Evolutionary conservation across 148 eudicot genomes (phyloP), one percentile per base, ranked within the genome.

Genomic region (Amaranthus hypochondriacus): DNA sequence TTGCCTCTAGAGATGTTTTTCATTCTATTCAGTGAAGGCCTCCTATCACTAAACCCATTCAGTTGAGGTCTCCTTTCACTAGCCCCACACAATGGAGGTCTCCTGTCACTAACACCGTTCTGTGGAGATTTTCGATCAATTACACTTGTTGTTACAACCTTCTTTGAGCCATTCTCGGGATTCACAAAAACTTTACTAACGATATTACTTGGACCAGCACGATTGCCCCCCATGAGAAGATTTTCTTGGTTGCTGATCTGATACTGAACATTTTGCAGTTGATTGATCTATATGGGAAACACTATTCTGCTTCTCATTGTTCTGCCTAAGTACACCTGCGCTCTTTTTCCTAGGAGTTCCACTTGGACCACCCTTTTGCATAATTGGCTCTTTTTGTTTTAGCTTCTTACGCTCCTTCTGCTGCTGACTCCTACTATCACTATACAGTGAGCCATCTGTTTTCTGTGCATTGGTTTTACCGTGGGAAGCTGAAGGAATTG

Each of bases 231-330:
- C 71, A 1, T 81, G 56, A 62, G 57, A 0, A 48, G 69, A 68
- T 82, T 84, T 90, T 74, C 86, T 88, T 44, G 77, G 83, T 67
- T 79, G 84, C 69, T 77, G 83, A 68, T 79, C 79, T 67, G 96
- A 71, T 52, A 67, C 74, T 44, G 86, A 79, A 72, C 84, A 59
- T 76, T 78, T 88, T 57, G 69, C 78, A 69, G 76, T 63, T 78
- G 74, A 72, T 62, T 62, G 82, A 43, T 81, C 93, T 74, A 76
- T 83, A 49, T 58, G 69, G 49, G 86, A 83, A 51, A 79, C 78
- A 81, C 80, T 64, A 56, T 87, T 95, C 74, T 90, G 97, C 90
- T 92, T 95, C 75, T 91, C 96, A 68, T 81, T 85, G 73, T 90
- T 95, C 76, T 82, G 92, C 75, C 84, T 86, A 52, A 86, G 92